Evolutionary conservation across 2,329 filamentous ascomycete species (phyloP).

Genomic region (Tolypocladium cylindrosporum): DNA sequence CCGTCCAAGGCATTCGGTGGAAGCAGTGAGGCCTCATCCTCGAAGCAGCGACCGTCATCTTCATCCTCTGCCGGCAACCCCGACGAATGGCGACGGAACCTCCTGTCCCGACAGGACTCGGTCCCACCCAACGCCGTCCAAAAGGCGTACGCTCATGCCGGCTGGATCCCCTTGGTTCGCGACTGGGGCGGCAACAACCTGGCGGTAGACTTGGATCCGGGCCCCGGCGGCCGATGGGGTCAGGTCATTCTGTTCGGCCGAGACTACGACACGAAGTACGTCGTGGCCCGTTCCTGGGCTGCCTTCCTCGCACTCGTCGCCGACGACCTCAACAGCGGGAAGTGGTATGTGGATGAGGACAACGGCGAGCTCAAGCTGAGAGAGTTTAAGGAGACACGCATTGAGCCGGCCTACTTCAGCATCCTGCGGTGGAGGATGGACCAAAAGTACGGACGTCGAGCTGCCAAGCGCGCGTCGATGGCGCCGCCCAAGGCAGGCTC

Average conservation of each 20-base stretch:
- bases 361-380: conserved; percentile 82
- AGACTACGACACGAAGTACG: conserved; percentile 98
- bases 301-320: conserved; percentile 78
- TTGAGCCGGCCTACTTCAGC: conserved; percentile 89
- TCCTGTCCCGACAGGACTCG: conserved; percentile 75
- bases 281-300: conserved; percentile 86
- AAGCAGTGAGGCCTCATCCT: conserved; percentile 57
- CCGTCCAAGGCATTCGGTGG: conserved; percentile 65
- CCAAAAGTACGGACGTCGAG: conserved; percentile 76
- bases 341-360: conserved; percentile 90
- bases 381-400: conserved; percentile 80
- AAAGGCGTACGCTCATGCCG: conserved; percentile 85
- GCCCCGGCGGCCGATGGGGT: conserved; percentile 84
- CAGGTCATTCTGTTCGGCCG: conserved; percentile 95
- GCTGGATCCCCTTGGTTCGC: conserved; percentile 90
- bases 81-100: conserved; percentile 69
- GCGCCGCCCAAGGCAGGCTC: conserved; percentile 31
- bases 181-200: conserved; percentile 99
- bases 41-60: conserved; percentile 41
- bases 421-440: conserved; percentile 93
- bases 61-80: conserved; percentile 41
- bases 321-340: conserved; percentile 82
- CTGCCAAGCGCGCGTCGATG: conserved; percentile 43
- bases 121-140: conserved; percentile 81
- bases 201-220: conserved; percentile 84